A percentile compares a stretch with the other conserved stretches of the same genome.
Conservation (phyloP, 2,329 filamentous ascomycete genomes). For the Paraphoma chrysanthemicola region DNA sequence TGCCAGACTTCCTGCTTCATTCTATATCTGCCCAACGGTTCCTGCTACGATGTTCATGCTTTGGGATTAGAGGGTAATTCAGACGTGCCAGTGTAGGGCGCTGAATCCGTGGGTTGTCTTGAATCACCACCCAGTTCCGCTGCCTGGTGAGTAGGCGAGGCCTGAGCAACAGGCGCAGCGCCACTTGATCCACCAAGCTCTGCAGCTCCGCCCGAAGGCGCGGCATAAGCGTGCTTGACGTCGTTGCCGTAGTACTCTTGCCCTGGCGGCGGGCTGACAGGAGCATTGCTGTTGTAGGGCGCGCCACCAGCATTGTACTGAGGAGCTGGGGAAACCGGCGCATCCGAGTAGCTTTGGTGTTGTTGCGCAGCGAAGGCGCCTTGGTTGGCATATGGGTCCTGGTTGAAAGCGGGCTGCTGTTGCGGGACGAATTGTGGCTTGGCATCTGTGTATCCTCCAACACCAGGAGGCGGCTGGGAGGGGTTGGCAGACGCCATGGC, state of each 20-base stretch:
- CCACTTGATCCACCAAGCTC: constrained; percentile 9
- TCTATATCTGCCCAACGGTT: background rate
- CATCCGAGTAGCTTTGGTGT: constrained; percentile 5
- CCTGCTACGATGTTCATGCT: background rate
- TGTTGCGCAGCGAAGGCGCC: constrained; percentile 7
- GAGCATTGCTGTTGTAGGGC: constrained; percentile 1
- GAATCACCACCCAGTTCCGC: constrained; percentile 10
- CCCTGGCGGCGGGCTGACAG: constrained; percentile 11
- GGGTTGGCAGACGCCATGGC: constrained; percentile 13
- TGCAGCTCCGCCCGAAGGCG: background rate
- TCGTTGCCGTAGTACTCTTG: constrained; percentile 7
- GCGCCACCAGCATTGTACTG: constrained; percentile 13
- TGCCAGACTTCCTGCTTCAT: background rate
- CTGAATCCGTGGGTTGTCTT: background rate
- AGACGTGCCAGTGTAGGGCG: background rate
- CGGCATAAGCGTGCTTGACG: constrained; percentile 3
- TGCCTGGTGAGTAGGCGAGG: background rate
- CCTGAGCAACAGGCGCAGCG: background rate
- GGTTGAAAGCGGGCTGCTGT: constrained; percentile 8
- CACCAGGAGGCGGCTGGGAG: constrained; percentile 18
- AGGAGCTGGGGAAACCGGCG: constrained; percentile 15
- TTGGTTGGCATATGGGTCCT: constrained; percentile 6
- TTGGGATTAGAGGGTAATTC: background rate
- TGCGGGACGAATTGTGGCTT: constrained; percentile 19
- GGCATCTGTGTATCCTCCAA: constrained; percentile 22